These are phyloP conservation scores for Phytophthora rubi DNA, from an alignment of 352 stramenopile genomes.

Conservation along the genomic window DNA sequence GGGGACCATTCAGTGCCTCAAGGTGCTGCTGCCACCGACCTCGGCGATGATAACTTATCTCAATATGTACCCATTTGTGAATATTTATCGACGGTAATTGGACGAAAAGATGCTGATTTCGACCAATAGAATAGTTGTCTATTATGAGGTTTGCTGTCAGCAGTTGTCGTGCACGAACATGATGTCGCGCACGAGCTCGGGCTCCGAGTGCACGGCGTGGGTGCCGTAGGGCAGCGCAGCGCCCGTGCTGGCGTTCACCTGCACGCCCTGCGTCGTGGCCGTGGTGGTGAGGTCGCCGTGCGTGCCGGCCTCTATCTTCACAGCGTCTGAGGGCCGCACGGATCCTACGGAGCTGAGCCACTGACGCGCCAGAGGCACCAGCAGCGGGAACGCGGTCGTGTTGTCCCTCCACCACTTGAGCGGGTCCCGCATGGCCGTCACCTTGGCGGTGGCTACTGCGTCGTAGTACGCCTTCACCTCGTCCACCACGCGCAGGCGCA, in stretches of 20 bases:
- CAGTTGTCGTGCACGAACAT: constrained; percentile 62
- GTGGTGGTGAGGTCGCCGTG: constrained; percentile 22
- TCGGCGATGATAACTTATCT: too few species aligned
- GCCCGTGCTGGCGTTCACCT: constrained; percentile 22
- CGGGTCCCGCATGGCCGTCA: constrained; percentile 48
- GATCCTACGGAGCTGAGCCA: constrained; percentile 54
- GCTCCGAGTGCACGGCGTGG: constrained; percentile 46
- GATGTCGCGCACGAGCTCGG: constrained; percentile 54
- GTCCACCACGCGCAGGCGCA: constrained; percentile 39
- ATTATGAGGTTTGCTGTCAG: constrained; percentile 22
- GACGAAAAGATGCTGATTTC: constrained; percentile 14
- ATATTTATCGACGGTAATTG: not conserved
- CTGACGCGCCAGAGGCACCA: constrained; percentile 52
- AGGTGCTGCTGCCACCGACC: too few species aligned
- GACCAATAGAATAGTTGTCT: constrained; percentile 8
- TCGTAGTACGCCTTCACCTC: constrained; percentile 56
- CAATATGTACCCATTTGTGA: too few species aligned
- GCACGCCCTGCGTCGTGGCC: constrained; percentile 19
- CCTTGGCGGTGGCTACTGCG: constrained; percentile 38
- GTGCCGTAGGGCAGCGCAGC: constrained; percentile 21
- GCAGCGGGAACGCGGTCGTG: constrained; percentile 39
- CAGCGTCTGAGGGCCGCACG: constrained; percentile 38
- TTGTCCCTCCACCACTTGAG: constrained; percentile 56
- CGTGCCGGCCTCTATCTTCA: constrained; percentile 25
- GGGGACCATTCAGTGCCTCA: too few species aligned